Evolutionary conservation across 2,329 filamentous ascomycete species (phyloP), one percentile per base, ranked within the genome.

Genomic region (Penicillium corylophilum): DNA sequence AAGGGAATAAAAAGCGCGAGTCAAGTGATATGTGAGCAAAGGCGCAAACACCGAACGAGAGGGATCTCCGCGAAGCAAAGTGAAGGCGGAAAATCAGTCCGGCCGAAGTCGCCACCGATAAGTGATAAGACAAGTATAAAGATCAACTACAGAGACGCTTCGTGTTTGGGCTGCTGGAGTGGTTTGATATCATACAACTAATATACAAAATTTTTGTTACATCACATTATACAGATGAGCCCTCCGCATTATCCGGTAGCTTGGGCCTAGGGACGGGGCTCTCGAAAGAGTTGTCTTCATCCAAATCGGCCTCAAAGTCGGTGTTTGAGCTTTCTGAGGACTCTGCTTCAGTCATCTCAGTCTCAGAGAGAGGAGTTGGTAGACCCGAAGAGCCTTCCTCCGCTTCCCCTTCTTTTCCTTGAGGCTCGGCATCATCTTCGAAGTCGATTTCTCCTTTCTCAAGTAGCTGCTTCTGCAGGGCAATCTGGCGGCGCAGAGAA

Each of bases 401-500:
- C 28, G 58, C 46, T 26, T 55, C 53, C 0, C 51, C 36, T 10
- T 26, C 51, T 44, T 51, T 50, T 6, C 48, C 45, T 22, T 57
- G 43, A 4, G 55, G 39, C 16, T 53, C 36, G 26, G 54, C 51
- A 40, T 64, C 56, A 1, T 53, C 57, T 36, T 60, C 60, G 7
- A 60, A 52, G n/a, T 67, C 54, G 15, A 69, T 45, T 15, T 59
- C 55, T 48, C 64, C 51, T 45, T 69, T 61, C 29, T 64, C 61
- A 20, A 59, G 46, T 10, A 66, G 60, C 51, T 73, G 71, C 56
- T 70, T 71, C 46, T 71, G 63, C 48, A 74, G 48, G 3, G 66
- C 64, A 51, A 71, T 70, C 48, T 73, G 70, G 24, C 69, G 71
- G 22, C 57, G 67, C 45, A 70, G 61, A 18, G 70, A 73, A 31